Evolutionary conservation across 2,329 filamentous ascomycete species (phyloP).

Genomic region (Achaetomium macrosporum): DNA sequence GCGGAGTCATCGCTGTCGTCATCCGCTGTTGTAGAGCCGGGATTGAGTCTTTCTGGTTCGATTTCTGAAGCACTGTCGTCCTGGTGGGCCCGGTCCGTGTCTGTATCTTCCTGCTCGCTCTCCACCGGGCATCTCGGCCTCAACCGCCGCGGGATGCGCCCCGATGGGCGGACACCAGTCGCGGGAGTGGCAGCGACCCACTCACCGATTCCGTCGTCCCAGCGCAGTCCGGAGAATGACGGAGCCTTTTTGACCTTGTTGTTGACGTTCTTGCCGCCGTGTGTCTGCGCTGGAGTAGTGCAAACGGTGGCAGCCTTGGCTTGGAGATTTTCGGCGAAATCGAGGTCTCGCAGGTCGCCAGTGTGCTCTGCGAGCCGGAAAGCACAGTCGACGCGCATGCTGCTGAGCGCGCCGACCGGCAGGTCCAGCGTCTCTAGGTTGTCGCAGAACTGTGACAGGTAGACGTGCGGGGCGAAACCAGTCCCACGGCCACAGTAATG

Average conservation of each 20-base stretch:
- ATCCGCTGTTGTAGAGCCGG: neutral
- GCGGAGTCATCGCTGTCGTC: neutral
- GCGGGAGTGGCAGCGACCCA: constrained; percentile 28
- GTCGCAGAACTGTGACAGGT: constrained; percentile 38
- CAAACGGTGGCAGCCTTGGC: neutral
- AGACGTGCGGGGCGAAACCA: constrained; percentile 32
- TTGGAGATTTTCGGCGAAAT: constrained; percentile 44
- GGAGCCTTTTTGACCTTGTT: constrained; percentile 5
- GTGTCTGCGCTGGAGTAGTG: neutral
- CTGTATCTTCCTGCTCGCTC: neutral
- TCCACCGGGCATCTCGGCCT: neutral
- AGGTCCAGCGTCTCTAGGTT: constrained; percentile 34
- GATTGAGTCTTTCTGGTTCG: neutral
- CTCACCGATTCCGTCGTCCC: constrained; percentile 36
- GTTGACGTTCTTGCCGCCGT: neutral
- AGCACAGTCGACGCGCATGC: constrained; percentile 41
- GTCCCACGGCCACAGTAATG: constrained; percentile 41
- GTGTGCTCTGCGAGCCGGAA: constrained; percentile 48
- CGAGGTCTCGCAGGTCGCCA: constrained; percentile 47
- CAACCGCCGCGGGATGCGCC: neutral
- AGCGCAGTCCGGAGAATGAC: constrained; percentile 27
- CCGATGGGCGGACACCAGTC: neutral
- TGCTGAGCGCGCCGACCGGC: constrained; percentile 30
- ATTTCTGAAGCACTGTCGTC: neutral
- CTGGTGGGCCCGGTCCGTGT: neutral